phyloP scores from a whole-genome alignment of 1,139 yeast species.

The Geotrichum bryndzae region DNA sequence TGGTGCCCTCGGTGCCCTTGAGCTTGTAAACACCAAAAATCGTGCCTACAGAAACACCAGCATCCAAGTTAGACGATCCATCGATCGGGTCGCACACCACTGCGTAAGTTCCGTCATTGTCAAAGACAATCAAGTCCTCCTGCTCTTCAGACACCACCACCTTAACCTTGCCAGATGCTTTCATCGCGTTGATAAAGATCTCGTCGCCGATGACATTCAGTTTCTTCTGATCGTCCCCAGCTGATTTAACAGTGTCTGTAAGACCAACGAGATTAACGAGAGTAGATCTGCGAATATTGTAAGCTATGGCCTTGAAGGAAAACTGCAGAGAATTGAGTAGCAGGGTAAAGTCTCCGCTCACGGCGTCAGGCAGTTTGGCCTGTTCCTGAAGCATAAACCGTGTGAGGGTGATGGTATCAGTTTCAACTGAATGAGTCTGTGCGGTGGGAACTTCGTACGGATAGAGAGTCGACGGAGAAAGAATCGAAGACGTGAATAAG shows the following conservation, averaged over 20 bases:
- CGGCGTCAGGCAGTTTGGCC: slow-evolving; percentile 46
- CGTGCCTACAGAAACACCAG: slow-evolving; percentile 98
- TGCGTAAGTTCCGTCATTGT: slow-evolving; percentile 70
- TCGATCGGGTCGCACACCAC: slow-evolving; percentile 98
- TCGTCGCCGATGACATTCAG: slow-evolving; percentile 96
- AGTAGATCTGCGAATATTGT: slow-evolving; percentile 92
- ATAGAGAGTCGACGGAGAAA: neutral
- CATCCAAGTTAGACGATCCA: slow-evolving; percentile 93
- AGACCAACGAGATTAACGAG: slow-evolving; percentile 85
- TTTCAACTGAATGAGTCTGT: slow-evolving; percentile 28
- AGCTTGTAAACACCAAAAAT: slow-evolving; percentile 86
- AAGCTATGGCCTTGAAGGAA: slow-evolving; percentile 94
- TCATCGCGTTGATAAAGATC: slow-evolving; percentile 94
- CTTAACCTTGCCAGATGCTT: slow-evolving; percentile 82
- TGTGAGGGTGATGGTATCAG: slow-evolving; percentile 85
- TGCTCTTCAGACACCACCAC: slow-evolving; percentile 92
- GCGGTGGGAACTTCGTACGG: neutral
- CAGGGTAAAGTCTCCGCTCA: slow-evolving; percentile 87
- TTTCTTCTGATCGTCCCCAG: slow-evolving; percentile 95
- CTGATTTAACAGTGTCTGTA: slow-evolving; percentile 73
- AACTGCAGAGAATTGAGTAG: slow-evolving; percentile 83
- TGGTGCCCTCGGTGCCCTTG: slow-evolving; percentile 64
- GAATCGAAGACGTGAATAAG: neutral
- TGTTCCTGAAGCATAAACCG: slow-evolving; percentile 85
- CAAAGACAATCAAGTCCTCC: slow-evolving; percentile 86